Evolutionary conservation across 495 filamentous ascomycete species (phyloP).

Genomic region (Tuber brumale): DNA sequence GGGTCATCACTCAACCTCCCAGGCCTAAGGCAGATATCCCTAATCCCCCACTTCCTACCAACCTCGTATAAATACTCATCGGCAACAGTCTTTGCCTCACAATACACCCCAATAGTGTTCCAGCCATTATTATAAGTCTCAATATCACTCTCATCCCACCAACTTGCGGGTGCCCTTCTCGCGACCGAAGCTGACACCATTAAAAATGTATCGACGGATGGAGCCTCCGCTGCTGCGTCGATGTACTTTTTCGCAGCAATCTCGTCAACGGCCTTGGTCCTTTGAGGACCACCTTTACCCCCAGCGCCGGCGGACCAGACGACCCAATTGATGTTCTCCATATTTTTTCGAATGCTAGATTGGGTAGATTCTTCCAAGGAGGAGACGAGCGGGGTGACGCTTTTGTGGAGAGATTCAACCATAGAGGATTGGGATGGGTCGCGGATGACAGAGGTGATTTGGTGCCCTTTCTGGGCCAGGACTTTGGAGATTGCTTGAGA

Average conservation of each 20-base stretch:
- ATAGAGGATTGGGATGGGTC: conserved; percentile 58
- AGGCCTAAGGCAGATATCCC: conserved; percentile 64
- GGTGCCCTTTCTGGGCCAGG: conserved; percentile 64
- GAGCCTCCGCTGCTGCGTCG: conserved; percentile 53
- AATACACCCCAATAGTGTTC: conserved; percentile 55
- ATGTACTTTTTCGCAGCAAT: conserved; percentile 68
- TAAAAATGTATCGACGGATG: conserved; percentile 63
- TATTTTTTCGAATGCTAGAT: conserved; percentile 53
- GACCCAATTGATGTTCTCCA: conserved; percentile 69
- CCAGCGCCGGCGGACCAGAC: conserved; percentile 80
- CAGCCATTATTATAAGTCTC: conserved; percentile 49
- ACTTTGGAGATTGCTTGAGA: conserved; percentile 69
- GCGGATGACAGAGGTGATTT: conserved; percentile 71
- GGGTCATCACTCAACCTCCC: conserved; percentile 56
- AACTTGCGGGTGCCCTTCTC: conserved; percentile 51
- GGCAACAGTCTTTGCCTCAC: conserved; percentile 65
- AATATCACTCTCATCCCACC: conserved; percentile 63
- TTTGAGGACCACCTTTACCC: conserved; percentile 61
- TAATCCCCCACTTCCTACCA: conserved; percentile 46
- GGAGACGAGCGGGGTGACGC: conserved; percentile 53
- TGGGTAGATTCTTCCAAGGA: conserved; percentile 52
- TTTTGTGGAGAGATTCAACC: conserved; percentile 55
- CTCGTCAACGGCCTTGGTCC: conserved; percentile 51
- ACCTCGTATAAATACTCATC: conserved; percentile 60
- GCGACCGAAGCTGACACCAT: conserved; percentile 51